Evolutionary conservation across 2,329 filamentous ascomycete genomes (phyloP), one percentile per base, ranked within the genome.

Genomic region (Taxawa tesnikishii): DNA sequence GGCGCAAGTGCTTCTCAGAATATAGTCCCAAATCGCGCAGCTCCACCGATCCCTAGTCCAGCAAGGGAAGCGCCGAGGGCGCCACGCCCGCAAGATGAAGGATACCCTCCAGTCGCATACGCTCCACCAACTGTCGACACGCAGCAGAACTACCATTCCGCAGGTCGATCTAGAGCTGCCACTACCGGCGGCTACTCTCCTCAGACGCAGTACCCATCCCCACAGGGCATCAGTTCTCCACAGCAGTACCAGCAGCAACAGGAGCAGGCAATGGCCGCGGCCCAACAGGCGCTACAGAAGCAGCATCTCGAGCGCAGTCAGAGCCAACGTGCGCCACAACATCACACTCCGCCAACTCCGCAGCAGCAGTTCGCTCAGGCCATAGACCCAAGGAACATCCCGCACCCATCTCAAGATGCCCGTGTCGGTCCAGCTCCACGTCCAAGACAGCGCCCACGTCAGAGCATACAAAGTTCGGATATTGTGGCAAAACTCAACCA

Each of bases 401-500:
- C 55, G 37, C 51, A 53, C 26, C 64, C 60, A 43, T 50, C 51
- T 8, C 65, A 67, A 29, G 62, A 65, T 41, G 49, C 62, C 10
- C 56, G 55, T 31, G 65, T 69, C 29, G 68, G 66, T 12, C 67
- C 73, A 4, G 67, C 65, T 18, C 67, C 79, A 11, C 68, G 87
- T 32, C 80, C 83, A 13, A 75, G 87, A 39, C 82, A 87, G 46
- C 72, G 84, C 33, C 67, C 76, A 25, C 75, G 85, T 28, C 83
- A 87, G 51, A 92, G 80, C 53, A 83, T 74, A 14, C 53, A 47
- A 43, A 76, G 72, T 28, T 69, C 83, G 34, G 88, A 98, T 50
- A 82, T 98, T 34, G 70, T 92, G 24, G 73, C 75, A 13, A 77
- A 83, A 12, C 68, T 98, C 32, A 83, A 85, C 55, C 75, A 82